Percentiles rank a stretch among this genome's conserved stretches.
phyloP scores from a whole-genome alignment of 192 early-diverging fungal genomes.

The Backusella westeae region DNA sequence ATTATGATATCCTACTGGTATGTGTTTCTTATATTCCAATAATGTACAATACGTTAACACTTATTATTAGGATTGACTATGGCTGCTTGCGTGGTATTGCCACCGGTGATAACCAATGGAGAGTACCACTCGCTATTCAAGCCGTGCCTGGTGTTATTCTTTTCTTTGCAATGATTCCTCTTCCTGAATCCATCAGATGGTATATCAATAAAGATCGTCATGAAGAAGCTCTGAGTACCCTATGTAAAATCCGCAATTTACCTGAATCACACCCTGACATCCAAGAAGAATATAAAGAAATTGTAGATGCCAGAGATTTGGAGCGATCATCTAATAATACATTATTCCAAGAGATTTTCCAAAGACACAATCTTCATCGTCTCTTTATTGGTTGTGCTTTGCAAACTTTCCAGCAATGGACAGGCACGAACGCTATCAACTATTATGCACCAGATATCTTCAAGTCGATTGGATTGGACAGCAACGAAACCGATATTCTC shows the following conservation, averaged over 20 bases:
- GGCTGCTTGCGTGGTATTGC: slow-evolving; percentile 6
- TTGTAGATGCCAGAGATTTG: slow-evolving; percentile 46
- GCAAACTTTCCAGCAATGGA: slow-evolving; percentile 62
- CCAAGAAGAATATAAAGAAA: slow-evolving; percentile 49
- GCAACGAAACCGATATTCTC: slow-evolving; percentile 46
- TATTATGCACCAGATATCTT: slow-evolving; percentile 65
- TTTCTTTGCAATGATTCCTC: neutral
- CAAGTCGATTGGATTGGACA: slow-evolving; percentile 45
- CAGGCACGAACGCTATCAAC: slow-evolving; percentile 32
- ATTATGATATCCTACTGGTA: slow-evolving; percentile 58
- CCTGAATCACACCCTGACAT: slow-evolving; percentile 34
- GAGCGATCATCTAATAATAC: slow-evolving; percentile 52
- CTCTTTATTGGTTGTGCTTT: slow-evolving; percentile 60
- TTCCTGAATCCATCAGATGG: slow-evolving; percentile 55
- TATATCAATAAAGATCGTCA: slow-evolving; percentile 39
- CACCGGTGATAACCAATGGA: slow-evolving; percentile 10
- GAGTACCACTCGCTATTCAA: slow-evolving; percentile 53
- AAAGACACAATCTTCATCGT: slow-evolving; percentile 49
- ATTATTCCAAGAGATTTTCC: slow-evolving; percentile 58
- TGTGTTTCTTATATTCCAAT: neutral
- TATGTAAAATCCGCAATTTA: slow-evolving; percentile 44
- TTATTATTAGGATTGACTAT: slow-evolving; percentile 18
- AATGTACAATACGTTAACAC: neutral
- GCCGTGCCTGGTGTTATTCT: slow-evolving; percentile 53
- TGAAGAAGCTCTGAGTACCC: slow-evolving; percentile 41